A percentile compares a stretch with the other conserved stretches of the same genome.
These are phyloP conservation scores for Sarocladium brachiariae DNA, from an alignment of 2,329 filamentous ascomycete species.

Conservation along the genomic window DNA sequence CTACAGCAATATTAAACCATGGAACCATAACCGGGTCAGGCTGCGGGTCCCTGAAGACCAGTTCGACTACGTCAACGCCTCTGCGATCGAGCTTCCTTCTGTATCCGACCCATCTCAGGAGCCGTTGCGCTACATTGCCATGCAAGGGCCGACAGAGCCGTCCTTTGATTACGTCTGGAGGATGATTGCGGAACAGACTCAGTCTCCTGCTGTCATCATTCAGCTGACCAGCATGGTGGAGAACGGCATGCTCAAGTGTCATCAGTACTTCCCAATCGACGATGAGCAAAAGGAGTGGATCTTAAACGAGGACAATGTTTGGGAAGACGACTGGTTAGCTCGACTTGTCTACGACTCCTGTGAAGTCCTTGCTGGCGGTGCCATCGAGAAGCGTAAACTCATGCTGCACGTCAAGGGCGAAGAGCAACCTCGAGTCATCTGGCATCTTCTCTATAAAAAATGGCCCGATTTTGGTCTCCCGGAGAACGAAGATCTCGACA, in stretches of 20 bases:
- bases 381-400: slow-evolving; percentile 70
- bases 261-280: slow-evolving; percentile 71
- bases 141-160: slow-evolving; percentile 77
- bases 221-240: slow-evolving; percentile 93
- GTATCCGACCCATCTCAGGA: slow-evolving; percentile 29
- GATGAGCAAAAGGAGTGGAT: slow-evolving; percentile 44
- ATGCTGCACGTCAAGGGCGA: slow-evolving; percentile 44
- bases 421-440: slow-evolving; percentile 53
- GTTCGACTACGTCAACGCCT: slow-evolving; percentile 79
- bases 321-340: slow-evolving; percentile 61
- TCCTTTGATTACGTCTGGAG: slow-evolving; percentile 84
- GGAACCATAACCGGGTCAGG: slow-evolving; percentile 76
- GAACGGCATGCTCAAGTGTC: slow-evolving; percentile 72
- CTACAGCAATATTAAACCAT: slow-evolving; percentile 86
- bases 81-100: slow-evolving; percentile 54
- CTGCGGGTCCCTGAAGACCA: slow-evolving; percentile 68
- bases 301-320: slow-evolving; percentile 58
- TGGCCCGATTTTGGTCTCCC: slow-evolving; percentile 93
- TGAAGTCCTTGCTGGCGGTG: slow-evolving; percentile 47
- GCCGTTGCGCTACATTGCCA: slow-evolving; percentile 71
- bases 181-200: slow-evolving; percentile 79
- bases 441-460: slow-evolving; percentile 76
- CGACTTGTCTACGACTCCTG: slow-evolving; percentile 60
- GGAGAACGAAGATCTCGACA: slow-evolving; percentile 56
- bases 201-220: slow-evolving; percentile 72